phyloP scores from a whole-genome alignment of 345 rosid species.

The Moricandia moricandioides region DNA sequence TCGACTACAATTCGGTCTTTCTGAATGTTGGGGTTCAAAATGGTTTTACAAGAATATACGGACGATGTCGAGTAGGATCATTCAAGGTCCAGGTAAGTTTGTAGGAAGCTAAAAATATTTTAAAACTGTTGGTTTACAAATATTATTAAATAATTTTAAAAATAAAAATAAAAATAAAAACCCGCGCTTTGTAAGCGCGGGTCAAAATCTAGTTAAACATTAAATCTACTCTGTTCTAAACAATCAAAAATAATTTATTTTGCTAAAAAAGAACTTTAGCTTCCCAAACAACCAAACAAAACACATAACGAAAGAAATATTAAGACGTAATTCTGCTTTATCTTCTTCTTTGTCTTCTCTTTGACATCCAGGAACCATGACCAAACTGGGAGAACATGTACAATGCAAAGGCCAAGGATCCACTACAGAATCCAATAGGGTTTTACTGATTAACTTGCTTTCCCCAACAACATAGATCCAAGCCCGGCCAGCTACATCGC shows the following conservation, averaged over 20 bases:
- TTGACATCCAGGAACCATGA: neutral
- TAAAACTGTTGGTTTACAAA: too few relatives aligned
- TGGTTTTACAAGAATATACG: too few relatives aligned
- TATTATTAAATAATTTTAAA: too few relatives aligned
- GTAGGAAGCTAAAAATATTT: too few relatives aligned
- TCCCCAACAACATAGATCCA: neutral
- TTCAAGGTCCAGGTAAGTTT: too few relatives aligned
- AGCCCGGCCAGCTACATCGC: neutral
- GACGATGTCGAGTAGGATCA: too few relatives aligned
- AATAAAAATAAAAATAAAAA: too few relatives aligned
- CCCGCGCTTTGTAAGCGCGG: too few relatives aligned
- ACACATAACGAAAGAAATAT: neutral
- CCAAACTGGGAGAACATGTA: neutral
- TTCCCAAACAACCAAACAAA: neutral
- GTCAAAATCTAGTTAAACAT: too few relatives aligned
- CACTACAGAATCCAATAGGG: neutral
- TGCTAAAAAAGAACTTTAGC: neutral
- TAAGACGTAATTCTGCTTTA: neutral
- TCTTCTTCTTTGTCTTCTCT: neutral
- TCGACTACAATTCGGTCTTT: too few relatives aligned
- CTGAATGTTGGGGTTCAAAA: too few relatives aligned
- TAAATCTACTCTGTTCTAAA: too few relatives aligned
- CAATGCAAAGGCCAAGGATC: conserved; percentile 3
- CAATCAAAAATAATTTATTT: neutral
- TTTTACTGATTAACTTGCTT: neutral